Base-by-base conservation (phyloP, 345 rosid genomes). In the Rhizophora apiculata region DNA sequence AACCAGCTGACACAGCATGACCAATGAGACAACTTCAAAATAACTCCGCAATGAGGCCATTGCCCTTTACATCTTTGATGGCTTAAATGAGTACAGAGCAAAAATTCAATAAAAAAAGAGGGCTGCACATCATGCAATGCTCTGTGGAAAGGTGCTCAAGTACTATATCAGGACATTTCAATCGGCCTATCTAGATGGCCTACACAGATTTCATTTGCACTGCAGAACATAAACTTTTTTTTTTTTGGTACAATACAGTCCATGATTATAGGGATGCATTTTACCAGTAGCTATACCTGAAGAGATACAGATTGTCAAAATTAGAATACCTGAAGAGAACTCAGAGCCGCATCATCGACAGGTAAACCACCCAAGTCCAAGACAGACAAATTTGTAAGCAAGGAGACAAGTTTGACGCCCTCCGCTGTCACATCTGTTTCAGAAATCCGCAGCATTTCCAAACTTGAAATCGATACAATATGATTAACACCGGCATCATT, bases 301-400 rank as follows among this genome's bases (percentile, higher is more conserved):
- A 24, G 24, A 24, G 24, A 24, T 24, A 24, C 11, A 39, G 16
- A 52, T 63, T 46, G 29, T 27, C 54, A 63, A 1, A 30, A 24
- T 8, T 64, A 5, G 26, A 63, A 43, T 83, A 94, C 98, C 96
- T 83, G 95, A 53, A 95, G 88, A 65, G 88, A 82, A 43, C 32
- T 81, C 81, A 95, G 68, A 29, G 88, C 83, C 31, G 8, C 22
- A 81, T 95, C 96, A 51, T 86, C 84, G 19, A 92, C 97, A 27
- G 90, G 96, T 69, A 95, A 83, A 74, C 96, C 97, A n/a, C 98
- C 96, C 75, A 90, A 81, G 74, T 92, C 96, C 62, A 92, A 65
- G 27, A 79, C 65, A 19, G 82, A 81, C 82, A 95, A 74, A 49
- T 83, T 78, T 72, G 69, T 75, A 43, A 95, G 96, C 13, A 92